Conservation (phyloP, 495 filamentous ascomycete species). For the Penicillium alfredii region DNA sequence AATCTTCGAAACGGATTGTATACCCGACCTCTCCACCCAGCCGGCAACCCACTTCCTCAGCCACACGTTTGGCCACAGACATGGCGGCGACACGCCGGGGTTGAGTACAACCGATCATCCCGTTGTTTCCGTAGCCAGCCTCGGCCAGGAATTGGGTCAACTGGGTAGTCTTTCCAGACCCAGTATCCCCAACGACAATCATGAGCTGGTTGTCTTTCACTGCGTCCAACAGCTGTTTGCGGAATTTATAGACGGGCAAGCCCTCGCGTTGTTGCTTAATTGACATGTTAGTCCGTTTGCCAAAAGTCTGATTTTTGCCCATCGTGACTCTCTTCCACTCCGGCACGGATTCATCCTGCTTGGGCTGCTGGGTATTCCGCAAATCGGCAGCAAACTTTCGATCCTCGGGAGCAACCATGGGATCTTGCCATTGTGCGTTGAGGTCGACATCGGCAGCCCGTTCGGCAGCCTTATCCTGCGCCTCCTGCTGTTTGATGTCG, state of each 20-base stretch:
- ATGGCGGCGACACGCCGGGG: constrained; percentile 95
- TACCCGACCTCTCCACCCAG: constrained; percentile 94
- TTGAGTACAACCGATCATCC: constrained; percentile 96
- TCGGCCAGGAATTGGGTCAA: constrained; percentile 93
- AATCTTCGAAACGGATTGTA: constrained; percentile 96
- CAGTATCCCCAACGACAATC: constrained; percentile 96
- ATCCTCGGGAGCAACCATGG: constrained; percentile 79
- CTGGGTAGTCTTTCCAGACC: constrained; percentile 96
- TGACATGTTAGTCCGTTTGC: constrained; percentile 81
- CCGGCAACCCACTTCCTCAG: constrained; percentile 90
- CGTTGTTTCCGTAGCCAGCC: constrained; percentile 79
- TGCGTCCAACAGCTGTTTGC: constrained; percentile 81
- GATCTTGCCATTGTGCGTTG: constrained; percentile 90
- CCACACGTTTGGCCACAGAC: constrained; percentile 93
- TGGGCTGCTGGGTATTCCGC: constrained; percentile 49
- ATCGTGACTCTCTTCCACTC: constrained; percentile 89
- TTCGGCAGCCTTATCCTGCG: constrained; percentile 74
- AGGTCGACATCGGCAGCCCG: constrained; percentile 77
- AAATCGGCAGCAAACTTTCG: constrained; percentile 85
- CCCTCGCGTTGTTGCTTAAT: constrained; percentile 94
- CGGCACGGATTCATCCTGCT: constrained; percentile 62
- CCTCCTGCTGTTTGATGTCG: constrained; percentile 83
- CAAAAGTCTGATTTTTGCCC: constrained; percentile 75
- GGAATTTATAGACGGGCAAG: constrained; percentile 85
- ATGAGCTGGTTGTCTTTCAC: constrained; percentile 82